phyloP scores from a whole-genome alignment of 805 yeast species.

The Cyberlindnera mrakii region DNA sequence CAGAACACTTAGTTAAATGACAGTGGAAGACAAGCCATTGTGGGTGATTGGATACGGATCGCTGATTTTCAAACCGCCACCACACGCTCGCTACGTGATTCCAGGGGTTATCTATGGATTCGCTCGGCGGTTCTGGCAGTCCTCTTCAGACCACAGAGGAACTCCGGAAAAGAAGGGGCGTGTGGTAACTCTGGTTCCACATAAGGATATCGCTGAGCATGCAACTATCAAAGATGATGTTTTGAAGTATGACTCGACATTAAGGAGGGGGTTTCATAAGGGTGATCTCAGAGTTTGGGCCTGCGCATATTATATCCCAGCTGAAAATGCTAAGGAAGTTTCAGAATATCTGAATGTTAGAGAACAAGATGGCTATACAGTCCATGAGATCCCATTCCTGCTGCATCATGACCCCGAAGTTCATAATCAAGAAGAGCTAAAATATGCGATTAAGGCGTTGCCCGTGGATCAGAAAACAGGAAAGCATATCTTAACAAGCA shows the following conservation, averaged over 20 bases:
- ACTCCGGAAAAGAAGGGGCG: slow-evolving; percentile 84
- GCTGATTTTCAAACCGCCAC: slow-evolving; percentile 85
- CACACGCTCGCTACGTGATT: slow-evolving; percentile 50
- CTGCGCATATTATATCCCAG: slow-evolving; percentile 75
- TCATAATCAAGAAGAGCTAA: slow-evolving; percentile 3
- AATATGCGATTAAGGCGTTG: slow-evolving; percentile 13
- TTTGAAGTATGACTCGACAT: slow-evolving; percentile 19
- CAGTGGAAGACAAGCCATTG: slow-evolving; percentile 30
- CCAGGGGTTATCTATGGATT: slow-evolving; percentile 75
- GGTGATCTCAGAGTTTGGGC: slow-evolving; percentile 63
- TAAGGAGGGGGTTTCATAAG: slow-evolving; percentile 23
- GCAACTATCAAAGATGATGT: slow-evolving; percentile 37
- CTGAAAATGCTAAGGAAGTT: slow-evolving; percentile 55
- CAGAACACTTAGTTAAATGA: slow-evolving; percentile 4
- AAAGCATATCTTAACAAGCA: slow-evolving; percentile 42
- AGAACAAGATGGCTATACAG: slow-evolving; percentile 84
- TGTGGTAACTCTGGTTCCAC: slow-evolving; percentile 74
- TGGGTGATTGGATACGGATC: slow-evolving; percentile 94
- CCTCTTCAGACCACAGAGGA: slow-evolving; percentile 86
- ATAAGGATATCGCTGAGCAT: slow-evolving; percentile 43
- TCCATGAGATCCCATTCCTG: slow-evolving; percentile 60
- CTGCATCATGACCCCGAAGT: slow-evolving; percentile 27
- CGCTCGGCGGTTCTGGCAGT: slow-evolving; percentile 86
- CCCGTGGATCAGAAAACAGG: slow-evolving; percentile 30
- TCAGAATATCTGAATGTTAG: slow-evolving; percentile 67